phyloP scores from a whole-genome alignment of 495 filamentous ascomycete genomes.

The Trichoderma parareesei region DNA sequence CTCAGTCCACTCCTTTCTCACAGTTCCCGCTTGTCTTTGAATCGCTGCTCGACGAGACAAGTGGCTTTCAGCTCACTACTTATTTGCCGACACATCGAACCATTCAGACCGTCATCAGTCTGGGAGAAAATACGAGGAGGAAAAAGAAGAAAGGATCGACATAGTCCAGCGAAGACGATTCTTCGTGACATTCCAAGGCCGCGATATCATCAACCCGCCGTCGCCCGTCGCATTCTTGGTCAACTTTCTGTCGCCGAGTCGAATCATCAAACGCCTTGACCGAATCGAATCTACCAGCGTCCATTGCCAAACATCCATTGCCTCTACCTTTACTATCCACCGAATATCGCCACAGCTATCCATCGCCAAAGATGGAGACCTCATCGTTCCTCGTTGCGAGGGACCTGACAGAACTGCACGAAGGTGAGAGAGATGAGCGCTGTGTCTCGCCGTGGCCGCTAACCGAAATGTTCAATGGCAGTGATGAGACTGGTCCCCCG shows the following conservation, averaged over 20 bases:
- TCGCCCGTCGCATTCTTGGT: background rate
- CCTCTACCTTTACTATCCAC: background rate
- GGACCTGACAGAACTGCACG: conserved; percentile 10
- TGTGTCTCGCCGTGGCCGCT: background rate
- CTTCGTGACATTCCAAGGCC: background rate
- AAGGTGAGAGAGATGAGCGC: background rate
- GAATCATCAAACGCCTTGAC: background rate
- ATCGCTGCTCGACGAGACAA: background rate
- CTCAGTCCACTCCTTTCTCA: conserved; percentile 11
- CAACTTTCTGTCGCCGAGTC: background rate
- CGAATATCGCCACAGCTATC: background rate
- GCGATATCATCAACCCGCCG: background rate
- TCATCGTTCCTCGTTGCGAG: conserved; percentile 1
- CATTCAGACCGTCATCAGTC: background rate
- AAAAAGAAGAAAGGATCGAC: background rate
- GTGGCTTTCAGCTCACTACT: no score
- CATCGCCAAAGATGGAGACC: background rate
- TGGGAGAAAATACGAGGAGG: background rate
- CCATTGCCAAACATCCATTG: background rate
- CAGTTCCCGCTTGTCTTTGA: background rate
- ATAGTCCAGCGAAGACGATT: background rate
- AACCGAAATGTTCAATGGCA: background rate
- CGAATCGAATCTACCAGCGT: background rate
- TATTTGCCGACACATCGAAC: background rate
- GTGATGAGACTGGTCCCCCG: conserved; percentile 17